Percentiles rank a stretch among this genome's conserved stretches.
Evolutionary conservation across 371 early-diverging fungal species (phyloP).

Genomic region (Mortierella sp.): DNA sequence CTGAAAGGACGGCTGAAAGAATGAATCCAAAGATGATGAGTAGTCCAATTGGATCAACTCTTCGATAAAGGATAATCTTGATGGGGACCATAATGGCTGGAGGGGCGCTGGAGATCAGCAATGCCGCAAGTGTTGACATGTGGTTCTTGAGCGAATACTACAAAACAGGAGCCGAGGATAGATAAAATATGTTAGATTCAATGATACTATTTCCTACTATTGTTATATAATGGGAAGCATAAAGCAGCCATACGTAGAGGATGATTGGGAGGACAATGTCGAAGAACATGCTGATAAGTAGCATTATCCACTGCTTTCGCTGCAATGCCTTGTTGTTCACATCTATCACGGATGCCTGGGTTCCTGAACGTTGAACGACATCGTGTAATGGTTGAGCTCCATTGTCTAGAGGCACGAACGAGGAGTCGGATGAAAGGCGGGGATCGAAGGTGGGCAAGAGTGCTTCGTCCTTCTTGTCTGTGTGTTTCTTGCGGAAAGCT

Average conservation of each 20-base stretch:
- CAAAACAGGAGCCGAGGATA: background rate
- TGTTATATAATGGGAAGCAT: background rate
- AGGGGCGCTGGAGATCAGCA: slow-evolving; percentile 64
- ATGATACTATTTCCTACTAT: background rate
- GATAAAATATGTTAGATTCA: background rate
- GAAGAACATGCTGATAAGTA: slow-evolving; percentile 18
- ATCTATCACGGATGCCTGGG: slow-evolving; percentile 8
- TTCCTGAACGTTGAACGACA: background rate
- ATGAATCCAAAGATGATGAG: slow-evolving; percentile 59
- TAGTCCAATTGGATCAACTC: slow-evolving; percentile 58
- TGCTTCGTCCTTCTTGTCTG: slow-evolving; percentile 6
- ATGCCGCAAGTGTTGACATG: slow-evolving; percentile 49
- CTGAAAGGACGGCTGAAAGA: slow-evolving; percentile 59
- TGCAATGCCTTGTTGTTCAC: slow-evolving; percentile 13
- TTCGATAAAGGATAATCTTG: slow-evolving; percentile 36
- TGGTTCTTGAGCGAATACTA: slow-evolving; percentile 51
- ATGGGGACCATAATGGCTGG: slow-evolving; percentile 54
- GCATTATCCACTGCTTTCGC: slow-evolving; percentile 18
- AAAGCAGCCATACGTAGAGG: slow-evolving; percentile 18
- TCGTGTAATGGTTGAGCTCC: slow-evolving; percentile 14
- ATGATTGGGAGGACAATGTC: slow-evolving; percentile 23
- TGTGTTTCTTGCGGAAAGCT: background rate
- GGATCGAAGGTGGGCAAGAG: slow-evolving; percentile 11
- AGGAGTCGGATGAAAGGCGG: slow-evolving; percentile 8
- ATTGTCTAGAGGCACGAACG: slow-evolving; percentile 3